Evolutionary conservation across 2,329 filamentous ascomycete species (phyloP), one percentile per base, ranked within the genome.

Genomic region (Cercospora nicotianae): DNA sequence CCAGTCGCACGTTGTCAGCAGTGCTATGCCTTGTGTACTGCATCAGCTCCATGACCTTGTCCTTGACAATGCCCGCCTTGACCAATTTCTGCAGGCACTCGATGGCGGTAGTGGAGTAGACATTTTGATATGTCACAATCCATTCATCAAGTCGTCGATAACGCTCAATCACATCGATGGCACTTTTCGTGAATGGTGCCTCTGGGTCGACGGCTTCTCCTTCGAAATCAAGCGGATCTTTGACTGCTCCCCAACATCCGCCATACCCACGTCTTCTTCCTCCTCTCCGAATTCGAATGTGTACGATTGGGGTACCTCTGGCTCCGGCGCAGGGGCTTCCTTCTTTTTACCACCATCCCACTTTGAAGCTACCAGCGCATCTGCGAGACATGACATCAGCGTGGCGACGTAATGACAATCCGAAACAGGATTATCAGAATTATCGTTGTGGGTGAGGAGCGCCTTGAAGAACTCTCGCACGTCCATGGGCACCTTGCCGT

Each of bases 381-480:
- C 82, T 5, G 86, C 84, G 5, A 91, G 78, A 45, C 87, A 87
- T 42, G 79, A 82, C 82, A 99, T 91, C 26, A 99, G 84, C 23
- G 86, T 91, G 7, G 93, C 89, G 64, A 99, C 88, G 77, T 97
- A 99, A 75, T 92, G 89, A 70, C 94, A 90, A 75, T 99, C 96
- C 5, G 94, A 97, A 76, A 88, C 96, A 60, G 83, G 83, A 74
- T 99, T 99, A 68, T 91, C 90, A 2, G 91, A 90, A 77, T 99
- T 99, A 80, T 99, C 94, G 77, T 99, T 99, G 81, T 93, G 94
- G 60, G 91, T 90, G 36, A 99, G 83, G 76, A 96, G 91, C 73
- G 97, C 93, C 23, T 96, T 87, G 59, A 99, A 87, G 78, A 97
- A 96, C 45, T 87, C 87, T 66, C 94, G 91, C 5, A 93, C 93